Base-by-base conservation (phyloP, 2,329 filamentous ascomycete species). In the Pyrenophora seminiperda region DNA sequence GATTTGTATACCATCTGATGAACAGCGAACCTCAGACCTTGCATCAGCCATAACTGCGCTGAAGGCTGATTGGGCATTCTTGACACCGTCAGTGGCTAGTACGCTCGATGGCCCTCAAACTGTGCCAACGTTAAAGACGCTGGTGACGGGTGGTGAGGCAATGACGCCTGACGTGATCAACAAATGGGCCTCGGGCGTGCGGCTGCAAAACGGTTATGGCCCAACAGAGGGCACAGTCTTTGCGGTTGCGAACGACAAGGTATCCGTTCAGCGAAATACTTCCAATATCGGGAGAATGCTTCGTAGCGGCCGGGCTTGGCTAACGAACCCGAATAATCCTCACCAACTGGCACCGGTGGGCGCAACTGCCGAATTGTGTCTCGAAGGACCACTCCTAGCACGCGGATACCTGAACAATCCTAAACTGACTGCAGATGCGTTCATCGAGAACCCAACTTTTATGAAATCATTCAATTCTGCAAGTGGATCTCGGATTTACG, bases 1-100 rank as follows among this genome's bases (percentile, higher is more conserved):
- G 3, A 57, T 73, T 5, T 73, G 71, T 38, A 58, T 74, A 14
- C 69, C 71, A 1, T 68, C 66, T 1, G 69, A 73, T 17, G 57
- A 70, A 24, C 75, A 79, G 33, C 73, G 77, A 4, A 65, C 77
- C 19, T 73, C 76, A 30, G 74, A 80, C 52, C 69, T 79, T 9
- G 67, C 74, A 5, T 71, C 71, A 11, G 62, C 68, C 2, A 66
- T 72, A 22, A 70, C 63, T 22, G 56, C 54, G 5, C 31, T 69
- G 20, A 54, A 54, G 14, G 65, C 64, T 1, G 61, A 63, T n/a
- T 71, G 67, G 68, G 65, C 63, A 4, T 68, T 67, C 41, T 50
- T 72, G 17, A 72, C 69, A 7, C 68, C 69, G 11, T 70, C 68
- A 6, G 62, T 71, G 1, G 69, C 67, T n/a, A 66, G 75, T 65